These are phyloP conservation scores for Coccinonectria pachysandricola DNA, from an alignment of 2,329 filamentous ascomycete genomes.

Conservation along the genomic window DNA sequence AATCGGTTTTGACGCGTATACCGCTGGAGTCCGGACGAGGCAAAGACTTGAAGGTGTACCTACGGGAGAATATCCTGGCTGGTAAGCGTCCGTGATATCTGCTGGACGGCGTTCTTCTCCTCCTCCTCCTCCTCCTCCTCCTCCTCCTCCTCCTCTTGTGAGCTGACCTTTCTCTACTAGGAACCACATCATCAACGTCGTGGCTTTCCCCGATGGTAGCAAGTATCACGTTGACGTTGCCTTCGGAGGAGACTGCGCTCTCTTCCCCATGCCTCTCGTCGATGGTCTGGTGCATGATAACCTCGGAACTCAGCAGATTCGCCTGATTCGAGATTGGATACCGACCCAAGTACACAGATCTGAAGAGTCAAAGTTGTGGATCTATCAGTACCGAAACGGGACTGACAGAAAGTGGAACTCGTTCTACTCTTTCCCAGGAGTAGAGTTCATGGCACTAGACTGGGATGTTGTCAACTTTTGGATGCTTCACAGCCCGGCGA, in stretches of 20 bases:
- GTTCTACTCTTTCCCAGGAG: conserved; percentile 55
- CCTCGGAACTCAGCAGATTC: conserved; percentile 44
- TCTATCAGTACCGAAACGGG: conserved; percentile 49
- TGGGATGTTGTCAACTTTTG: conserved; percentile 50
- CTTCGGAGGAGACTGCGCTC: conserved; percentile 55
- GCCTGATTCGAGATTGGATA: conserved; percentile 38
- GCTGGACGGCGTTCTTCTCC: too few relatives aligned
- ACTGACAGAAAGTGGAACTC: conserved; percentile 43
- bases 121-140: too few relatives aligned
- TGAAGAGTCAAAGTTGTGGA: conserved; percentile 42
- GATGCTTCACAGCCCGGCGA: conserved; percentile 37
- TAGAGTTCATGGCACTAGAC: conserved; percentile 43
- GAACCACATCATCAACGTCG: conserved; percentile 51
- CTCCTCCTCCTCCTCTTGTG: too few relatives aligned
- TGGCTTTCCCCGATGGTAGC: conserved; percentile 39
- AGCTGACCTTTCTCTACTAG: too few relatives aligned
- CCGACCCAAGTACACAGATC: conserved; percentile 27
- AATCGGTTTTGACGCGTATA: conserved; percentile 43
- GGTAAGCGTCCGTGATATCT: too few relatives aligned
- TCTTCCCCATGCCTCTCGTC: conserved; percentile 43
- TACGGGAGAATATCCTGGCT: conserved; percentile 34
- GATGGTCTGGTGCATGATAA: conserved; percentile 32
- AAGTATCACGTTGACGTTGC: conserved; percentile 50
- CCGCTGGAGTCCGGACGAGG: conserved; percentile 42
- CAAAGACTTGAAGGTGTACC: conserved; percentile 29